Evolutionary conservation across 805 yeast genomes (phyloP), one percentile per base, ranked within the genome.

Genomic region (Yamadazyma tumulicola): DNA sequence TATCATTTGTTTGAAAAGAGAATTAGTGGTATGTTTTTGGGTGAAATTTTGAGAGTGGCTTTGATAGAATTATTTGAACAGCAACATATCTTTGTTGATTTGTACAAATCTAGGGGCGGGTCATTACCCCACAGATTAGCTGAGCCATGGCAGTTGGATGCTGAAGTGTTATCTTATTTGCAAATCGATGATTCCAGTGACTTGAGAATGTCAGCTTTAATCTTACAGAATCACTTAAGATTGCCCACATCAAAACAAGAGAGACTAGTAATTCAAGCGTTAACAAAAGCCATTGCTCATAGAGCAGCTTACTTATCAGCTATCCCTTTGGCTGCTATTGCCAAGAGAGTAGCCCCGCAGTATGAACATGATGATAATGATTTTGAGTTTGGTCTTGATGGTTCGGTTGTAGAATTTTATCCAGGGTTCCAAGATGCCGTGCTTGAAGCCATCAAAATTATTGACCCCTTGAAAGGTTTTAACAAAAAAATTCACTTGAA

Each of bases 371-470:
- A 60, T 29, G 51, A 48, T 26, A 77, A 75, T 41, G 85, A 81
- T 51, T 87, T 91, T 32, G 97, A 91, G 57, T 77, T 93, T 46
- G 97, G 97, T 39, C 89, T 89, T 41, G 97, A 91, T 59, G 98
- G 98, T 23, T 81, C 96, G 3, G 93, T 91, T 36, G 82, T 91
- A 32, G 96, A 91, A 61, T 84, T 77, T 54, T 93, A 89, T 59
- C 98, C 98, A 12, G 89, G 91, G 17, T 91, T 84, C 64, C 79
- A 82, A 63, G 75, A 81, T 9, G 75, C 77, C 73, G 66, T 91
- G 43, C 76, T 91, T 54, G 87, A 85, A 44, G 96, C 95, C 0
- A 63, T 89, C 43, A 68, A 79, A 0, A 54, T 75, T 43, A 75
- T 85, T 27, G 78, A 81, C 45, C 72, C 89, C 27, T 89, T 89